Evolutionary conservation across 2,329 filamentous ascomycete species (phyloP), one percentile per base, ranked within the genome.

Genomic region (Thelonectria olida): DNA sequence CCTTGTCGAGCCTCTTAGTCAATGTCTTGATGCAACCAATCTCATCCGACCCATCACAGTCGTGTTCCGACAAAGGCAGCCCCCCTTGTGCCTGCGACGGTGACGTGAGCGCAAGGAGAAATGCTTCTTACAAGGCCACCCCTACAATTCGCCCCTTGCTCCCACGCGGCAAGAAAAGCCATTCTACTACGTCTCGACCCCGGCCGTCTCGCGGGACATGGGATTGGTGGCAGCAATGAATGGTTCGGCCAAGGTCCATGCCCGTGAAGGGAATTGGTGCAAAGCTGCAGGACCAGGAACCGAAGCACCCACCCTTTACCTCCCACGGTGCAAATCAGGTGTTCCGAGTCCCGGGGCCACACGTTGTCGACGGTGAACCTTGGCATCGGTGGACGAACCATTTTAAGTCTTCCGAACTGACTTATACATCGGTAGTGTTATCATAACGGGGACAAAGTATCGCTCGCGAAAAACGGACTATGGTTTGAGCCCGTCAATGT

Each of bases 161-260:
- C 55, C 55, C 55, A 58, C 55, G 55, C 48, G 55, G 36, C 49
- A 22, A 41, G 45, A 28, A 53, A 36, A 31, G 15, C 31, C 23
- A 44, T 48, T 48, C 45, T 34, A n/a, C 45, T 20, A 34, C 31
- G 31, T 48, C 34, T 23, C 12, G 31, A 34, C 31, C 31, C 15
- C 31, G 31, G 13, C 6, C 25, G 25, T 5, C 25, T 27, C 9
- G 25, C 25, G 25, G 5, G 31, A 13, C 15, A 10, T 34, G 31
- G 31, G 12, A 34, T 34, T n/a, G 31, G 12, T 15, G 31, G 31
- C 13, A 34, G 31, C 15, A 15, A 15, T 34, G 15, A 34, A 34
- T 2, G 31, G 31, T 34, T 34, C 31, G 31, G 31, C 31, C 31
- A 34, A 10, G 31, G 31, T 34, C 3, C 28, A 8, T 31, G 9